phyloP scores from a whole-genome alignment of 169 alveolate species.

The Plasmodium adleri region DNA sequence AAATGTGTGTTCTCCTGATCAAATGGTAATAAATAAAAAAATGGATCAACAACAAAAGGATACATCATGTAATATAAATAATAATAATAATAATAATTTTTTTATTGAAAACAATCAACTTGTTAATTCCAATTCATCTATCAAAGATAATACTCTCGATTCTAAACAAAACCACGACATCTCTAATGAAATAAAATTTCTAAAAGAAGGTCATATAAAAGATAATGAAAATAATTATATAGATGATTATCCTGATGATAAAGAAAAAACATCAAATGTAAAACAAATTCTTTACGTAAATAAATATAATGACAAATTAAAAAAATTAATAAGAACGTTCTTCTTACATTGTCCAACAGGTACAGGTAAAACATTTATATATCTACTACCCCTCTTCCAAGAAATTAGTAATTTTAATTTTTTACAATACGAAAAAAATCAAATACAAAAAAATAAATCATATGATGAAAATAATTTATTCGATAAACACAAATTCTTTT shows the following conservation, averaged over 20 bases:
- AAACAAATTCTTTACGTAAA: conserved; percentile 44
- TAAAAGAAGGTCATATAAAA: neutral
- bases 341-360: conserved; percentile 71
- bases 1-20: too few relatives aligned
- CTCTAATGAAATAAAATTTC: too few relatives aligned
- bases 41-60: neutral
- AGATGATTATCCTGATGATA: neutral
- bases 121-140: too few relatives aligned
- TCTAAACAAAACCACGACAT: too few relatives aligned
- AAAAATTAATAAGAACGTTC: conserved; percentile 41
- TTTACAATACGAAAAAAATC: neutral
- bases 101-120: too few relatives aligned
- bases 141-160: too few relatives aligned
- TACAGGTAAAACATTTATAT: conserved; percentile 60
- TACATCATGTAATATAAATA: too few relatives aligned
- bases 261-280: neutral
- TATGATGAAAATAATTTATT: neutral
- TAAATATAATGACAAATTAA: conserved; percentile 22
- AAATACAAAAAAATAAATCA: neutral
- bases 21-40: neutral
- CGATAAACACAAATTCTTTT: neutral
- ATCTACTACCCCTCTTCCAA: conserved; percentile 43
- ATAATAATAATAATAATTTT: too few relatives aligned
- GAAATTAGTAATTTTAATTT: conserved; percentile 24
- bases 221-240: neutral